Evolutionary conservation across 2,329 filamentous ascomycete species (phyloP), one percentile per base, ranked within the genome.

Genomic region (Fusarium sp.): DNA sequence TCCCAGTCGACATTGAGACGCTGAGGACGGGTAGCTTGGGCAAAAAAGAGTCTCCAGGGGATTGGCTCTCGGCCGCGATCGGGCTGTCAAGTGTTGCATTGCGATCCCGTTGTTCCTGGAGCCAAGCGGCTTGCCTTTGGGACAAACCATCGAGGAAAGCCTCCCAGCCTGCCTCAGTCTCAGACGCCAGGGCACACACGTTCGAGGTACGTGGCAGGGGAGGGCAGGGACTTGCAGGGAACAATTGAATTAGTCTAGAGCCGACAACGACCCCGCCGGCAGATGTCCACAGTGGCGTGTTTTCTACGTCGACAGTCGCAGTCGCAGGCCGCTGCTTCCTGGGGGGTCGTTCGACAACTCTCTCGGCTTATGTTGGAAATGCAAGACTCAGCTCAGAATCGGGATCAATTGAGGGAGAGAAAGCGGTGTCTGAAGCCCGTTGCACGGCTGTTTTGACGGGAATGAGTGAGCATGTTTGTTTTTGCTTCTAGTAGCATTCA

Each of bases 301-400:
- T 72, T 54, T 62, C 66, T 37, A 62, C 69, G 40, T 59, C 57
- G 29, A 71, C 16, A n/a, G 61, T 63, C 61, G 58, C 61, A 50
- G 38, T 58, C 54, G 27, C 29, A 35, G 40, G 57, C 61, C 31
- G 37, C 38, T 50, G 20, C 27, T 20, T 10, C 35, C 47, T 47
- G 22, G 52, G 27, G 27, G 31, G n/a, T 64, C 62, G 62, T 58
- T 38, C 62, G 47, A 63, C 57, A 52, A 50, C 40, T 59, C 47
- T 29, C 58, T 61, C 18, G 38, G 20, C 9, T 38, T 50, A 45
- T 57, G n/a, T 52, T 13, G 29, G 34, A 71, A 58, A 71, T 74
- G 71, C 71, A 66, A 66, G 71, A 72, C 58, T 74, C 71, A 45
- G 64, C 56, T 52, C 71, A 74, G 60, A 45, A 42, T 52, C 47